These are phyloP conservation scores for Crataegus laevigata DNA, from an alignment of 306 rosid species.

Conservation along the genomic window DNA sequence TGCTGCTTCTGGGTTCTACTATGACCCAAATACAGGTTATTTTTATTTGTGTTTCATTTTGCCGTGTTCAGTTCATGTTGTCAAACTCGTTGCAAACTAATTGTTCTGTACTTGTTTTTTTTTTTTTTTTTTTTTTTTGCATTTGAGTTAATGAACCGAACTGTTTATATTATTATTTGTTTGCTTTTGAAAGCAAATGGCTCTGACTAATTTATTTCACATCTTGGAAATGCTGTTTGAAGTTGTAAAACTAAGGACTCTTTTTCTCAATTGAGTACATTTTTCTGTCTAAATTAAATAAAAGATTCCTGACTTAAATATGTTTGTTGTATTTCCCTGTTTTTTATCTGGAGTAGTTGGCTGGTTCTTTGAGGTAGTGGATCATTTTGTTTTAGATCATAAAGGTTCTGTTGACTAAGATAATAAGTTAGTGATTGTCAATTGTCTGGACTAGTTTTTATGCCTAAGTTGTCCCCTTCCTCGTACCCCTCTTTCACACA, in stretches of 20 bases:
- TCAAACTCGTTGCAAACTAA: background rate
- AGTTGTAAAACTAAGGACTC: background rate
- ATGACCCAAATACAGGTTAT: constrained; percentile 89
- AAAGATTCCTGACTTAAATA: background rate
- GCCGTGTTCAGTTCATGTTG: background rate
- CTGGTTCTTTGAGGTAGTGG: background rate
- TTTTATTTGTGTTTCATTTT: background rate
- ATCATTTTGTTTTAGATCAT: background rate
- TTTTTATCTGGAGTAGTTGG: background rate
- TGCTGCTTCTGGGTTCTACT: constrained; percentile 95
- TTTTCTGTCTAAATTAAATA: too few relatives aligned
- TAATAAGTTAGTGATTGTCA: too few relatives aligned
- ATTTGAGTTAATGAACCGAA: background rate
- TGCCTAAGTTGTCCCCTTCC: background rate
- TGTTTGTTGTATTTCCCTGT: background rate
- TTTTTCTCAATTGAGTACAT: background rate
- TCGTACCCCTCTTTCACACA: background rate
- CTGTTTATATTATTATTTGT: too few relatives aligned
- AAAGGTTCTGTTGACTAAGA: background rate
- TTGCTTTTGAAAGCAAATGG: background rate
- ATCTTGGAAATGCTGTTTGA: background rate
- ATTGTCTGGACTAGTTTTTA: background rate
- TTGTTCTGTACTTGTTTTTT: background rate
- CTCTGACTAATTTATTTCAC: background rate
- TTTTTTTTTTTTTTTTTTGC: background rate